Percentiles rank a stretch among this genome's conserved stretches.
Evolutionary conservation across 2,329 filamentous ascomycete genomes (phyloP).

Genomic region (Fusarium camptoceras): DNA sequence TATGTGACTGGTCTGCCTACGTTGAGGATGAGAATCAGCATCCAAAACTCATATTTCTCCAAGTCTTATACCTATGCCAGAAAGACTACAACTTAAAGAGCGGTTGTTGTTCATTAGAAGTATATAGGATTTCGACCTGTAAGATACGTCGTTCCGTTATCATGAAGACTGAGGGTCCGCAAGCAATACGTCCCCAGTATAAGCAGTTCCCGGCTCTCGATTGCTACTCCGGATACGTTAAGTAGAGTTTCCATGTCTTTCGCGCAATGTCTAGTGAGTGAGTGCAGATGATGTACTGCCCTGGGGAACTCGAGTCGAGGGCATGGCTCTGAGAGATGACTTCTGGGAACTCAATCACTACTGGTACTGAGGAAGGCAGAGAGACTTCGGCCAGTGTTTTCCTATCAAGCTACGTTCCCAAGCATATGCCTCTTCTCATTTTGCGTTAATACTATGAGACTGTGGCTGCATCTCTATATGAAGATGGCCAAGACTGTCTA

Average conservation of each 20-base stretch:
- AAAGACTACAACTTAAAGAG: no score
- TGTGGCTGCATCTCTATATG: neutral
- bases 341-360: neutral
- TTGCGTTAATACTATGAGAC: neutral
- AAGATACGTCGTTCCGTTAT: neutral
- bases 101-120: neutral
- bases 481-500: no score
- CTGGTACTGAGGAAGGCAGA: neutral
- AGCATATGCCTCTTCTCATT: neutral
- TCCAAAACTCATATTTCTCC: neutral
- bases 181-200: neutral
- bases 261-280: no score
- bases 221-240: neutral
- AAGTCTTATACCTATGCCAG: neutral
- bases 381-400: neutral
- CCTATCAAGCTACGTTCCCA: fast-evolving
- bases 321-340: neutral
- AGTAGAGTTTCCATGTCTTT: neutral
- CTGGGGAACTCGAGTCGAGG: neutral
- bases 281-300: neutral
- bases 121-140: neutral
- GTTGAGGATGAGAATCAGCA: neutral
- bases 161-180: neutral
- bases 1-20: no score
- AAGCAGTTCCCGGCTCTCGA: neutral